phyloP scores from a whole-genome alignment of 2,329 filamentous ascomycete species.

The Dothistroma pini region DNA sequence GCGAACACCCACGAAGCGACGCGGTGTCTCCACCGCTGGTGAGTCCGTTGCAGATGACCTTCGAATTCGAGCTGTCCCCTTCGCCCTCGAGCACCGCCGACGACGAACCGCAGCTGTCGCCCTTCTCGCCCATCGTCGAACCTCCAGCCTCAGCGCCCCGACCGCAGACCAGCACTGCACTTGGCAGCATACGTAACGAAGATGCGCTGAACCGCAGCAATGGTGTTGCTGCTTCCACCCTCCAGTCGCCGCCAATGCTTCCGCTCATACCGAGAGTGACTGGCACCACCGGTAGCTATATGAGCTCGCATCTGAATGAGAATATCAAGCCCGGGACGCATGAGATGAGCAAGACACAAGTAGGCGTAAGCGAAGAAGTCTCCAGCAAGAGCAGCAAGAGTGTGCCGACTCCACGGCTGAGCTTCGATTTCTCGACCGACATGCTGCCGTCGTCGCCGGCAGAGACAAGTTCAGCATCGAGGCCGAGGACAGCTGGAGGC shows the following conservation, averaged over 20 bases:
- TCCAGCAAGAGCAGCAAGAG: constrained; percentile 12
- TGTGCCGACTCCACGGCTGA: constrained; percentile 15
- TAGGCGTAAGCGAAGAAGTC: constrained; percentile 15
- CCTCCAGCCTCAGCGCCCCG: constrained; percentile 4
- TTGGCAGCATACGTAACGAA: not conserved
- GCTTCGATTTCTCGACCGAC: constrained; percentile 20
- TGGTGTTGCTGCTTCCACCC: not conserved
- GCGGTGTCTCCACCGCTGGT: constrained; percentile 17
- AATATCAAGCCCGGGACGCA: not conserved
- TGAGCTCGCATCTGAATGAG: constrained; percentile 1
- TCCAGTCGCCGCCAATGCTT: constrained; percentile 44
- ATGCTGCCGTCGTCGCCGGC: constrained; percentile 12
- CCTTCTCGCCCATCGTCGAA: constrained; percentile 14
- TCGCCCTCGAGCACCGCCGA: constrained; percentile 5
- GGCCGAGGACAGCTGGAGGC: constrained; percentile 19
- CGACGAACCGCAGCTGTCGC: constrained; percentile 10
- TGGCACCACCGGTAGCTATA: constrained; percentile 7
- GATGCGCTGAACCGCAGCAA: not conserved
- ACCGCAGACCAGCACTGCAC: constrained; percentile 27
- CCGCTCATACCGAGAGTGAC: constrained; percentile 40
- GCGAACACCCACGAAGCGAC: not conserved
- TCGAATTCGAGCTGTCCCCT: constrained; percentile 26
- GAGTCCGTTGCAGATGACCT: constrained; percentile 31
- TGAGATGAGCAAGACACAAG: constrained; percentile 4
- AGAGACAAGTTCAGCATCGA: constrained; percentile 8